phyloP scores from a whole-genome alignment of 1,284 basidiomycete genomes.

The Marasmius sp. region DNA sequence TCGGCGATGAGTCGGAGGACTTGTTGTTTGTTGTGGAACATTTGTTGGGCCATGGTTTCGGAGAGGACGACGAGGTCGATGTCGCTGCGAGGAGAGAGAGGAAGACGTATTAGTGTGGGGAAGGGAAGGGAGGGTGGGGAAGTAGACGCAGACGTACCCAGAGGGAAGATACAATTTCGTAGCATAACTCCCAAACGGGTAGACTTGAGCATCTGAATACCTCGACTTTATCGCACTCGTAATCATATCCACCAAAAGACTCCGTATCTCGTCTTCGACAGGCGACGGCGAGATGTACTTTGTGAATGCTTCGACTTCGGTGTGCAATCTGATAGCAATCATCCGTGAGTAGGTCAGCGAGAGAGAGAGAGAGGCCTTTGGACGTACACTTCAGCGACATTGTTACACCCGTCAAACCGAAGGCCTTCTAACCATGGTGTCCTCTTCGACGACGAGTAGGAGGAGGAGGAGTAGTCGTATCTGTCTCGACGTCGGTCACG shows the following conservation, averaged over 20 bases:
- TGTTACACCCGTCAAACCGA: constrained; percentile 12
- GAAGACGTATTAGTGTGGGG: constrained; percentile 6
- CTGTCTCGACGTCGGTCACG: no score
- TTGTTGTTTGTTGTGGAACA: constrained; percentile 46
- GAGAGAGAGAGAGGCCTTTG: neutral
- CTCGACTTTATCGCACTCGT: constrained; percentile 59
- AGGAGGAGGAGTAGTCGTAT: constrained; percentile 28
- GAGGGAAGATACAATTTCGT: constrained; percentile 93
- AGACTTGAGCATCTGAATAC: constrained; percentile 82
- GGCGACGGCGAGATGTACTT: constrained; percentile 86
- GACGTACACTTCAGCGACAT: constrained; percentile 17
- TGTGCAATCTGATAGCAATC: constrained; percentile 63
- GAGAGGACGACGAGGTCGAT: constrained; percentile 78
- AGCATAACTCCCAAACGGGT: constrained; percentile 91
- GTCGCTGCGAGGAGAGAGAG: constrained; percentile 60
- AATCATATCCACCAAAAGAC: constrained; percentile 76
- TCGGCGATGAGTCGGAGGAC: constrained; percentile 68
- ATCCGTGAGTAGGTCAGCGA: constrained; percentile 2
- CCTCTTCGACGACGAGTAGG: constrained; percentile 59
- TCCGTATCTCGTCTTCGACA: constrained; percentile 83
- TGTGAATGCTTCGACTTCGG: constrained; percentile 84
- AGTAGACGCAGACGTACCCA: constrained; percentile 60
- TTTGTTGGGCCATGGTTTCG: constrained; percentile 53
- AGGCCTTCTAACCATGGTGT: constrained; percentile 70
- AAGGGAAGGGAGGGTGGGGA: neutral